phyloP scores from a whole-genome alignment of 129 eudicot genomes.

The Centella asiatica region DNA sequence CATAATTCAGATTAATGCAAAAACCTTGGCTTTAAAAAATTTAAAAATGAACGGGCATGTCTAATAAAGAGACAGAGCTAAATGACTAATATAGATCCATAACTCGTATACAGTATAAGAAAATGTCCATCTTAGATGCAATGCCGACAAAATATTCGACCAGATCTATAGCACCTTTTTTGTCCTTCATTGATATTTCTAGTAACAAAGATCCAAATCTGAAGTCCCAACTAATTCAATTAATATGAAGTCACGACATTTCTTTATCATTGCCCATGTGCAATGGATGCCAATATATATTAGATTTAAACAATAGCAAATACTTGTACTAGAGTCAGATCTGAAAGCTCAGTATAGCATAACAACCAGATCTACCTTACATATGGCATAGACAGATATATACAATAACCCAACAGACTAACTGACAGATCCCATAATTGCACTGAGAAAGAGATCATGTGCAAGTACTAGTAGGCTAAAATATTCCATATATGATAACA shows the following conservation, averaged over 20 bases:
- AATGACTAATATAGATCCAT: conserved; percentile 10
- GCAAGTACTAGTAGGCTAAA: neutral
- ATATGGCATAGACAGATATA: neutral
- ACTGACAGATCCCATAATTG: neutral
- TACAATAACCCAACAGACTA: neutral
- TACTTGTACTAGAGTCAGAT: conserved; percentile 21
- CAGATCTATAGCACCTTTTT: neutral
- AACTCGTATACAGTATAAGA: neutral
- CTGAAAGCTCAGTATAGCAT: conserved; percentile 21
- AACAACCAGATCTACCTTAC: conserved; percentile 26
- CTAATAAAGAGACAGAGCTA: neutral
- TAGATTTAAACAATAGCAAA: conserved; percentile 20
- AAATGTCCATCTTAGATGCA: conserved; percentile 2
- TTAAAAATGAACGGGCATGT: neutral
- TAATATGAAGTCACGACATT: neutral
- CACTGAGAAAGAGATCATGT: too few species aligned
- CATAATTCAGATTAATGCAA: neutral
- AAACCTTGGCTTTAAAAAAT: neutral
- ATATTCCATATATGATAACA: neutral
- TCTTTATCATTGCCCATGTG: neutral
- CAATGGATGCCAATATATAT: conserved; percentile 1
- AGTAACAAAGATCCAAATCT: neutral
- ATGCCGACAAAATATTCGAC: conserved; percentile 2
- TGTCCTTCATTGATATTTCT: conserved; percentile 1
- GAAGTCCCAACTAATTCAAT: neutral